Base-by-base conservation (phyloP, 768 basidiomycete genomes). In the Baorangia bicolor region DNA sequence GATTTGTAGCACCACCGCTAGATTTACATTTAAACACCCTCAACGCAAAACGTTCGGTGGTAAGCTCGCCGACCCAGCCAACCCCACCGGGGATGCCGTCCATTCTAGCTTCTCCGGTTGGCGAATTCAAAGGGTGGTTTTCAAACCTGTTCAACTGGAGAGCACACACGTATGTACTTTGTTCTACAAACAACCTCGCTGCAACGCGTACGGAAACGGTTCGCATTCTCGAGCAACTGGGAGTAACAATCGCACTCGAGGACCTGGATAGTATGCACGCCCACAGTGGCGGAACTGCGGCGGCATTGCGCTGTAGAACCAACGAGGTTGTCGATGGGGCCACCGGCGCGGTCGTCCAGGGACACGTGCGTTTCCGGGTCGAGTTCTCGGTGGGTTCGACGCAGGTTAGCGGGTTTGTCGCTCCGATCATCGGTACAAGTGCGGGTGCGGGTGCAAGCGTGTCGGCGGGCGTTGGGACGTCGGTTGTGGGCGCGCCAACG, bases 141-240 rank as follows among this genome's bases (percentile, higher is more conserved):
- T 91, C 92, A 20, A 96, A 90, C 62, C 77, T 98, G 30, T 98
- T 98, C 78, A 90, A 86, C 71, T 97, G 93, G 90, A 94, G 90
- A 67, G 77, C 80, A 31, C 82, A 84, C 51, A 73, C 78, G 23
- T 78, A 73, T 65, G 69, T 73, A 56, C 70, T 84, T 28, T 87
- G 85, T 67, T 90, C 88, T 5, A 60, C 72, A 16, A 78, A 83
- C 53, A 80, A 82, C 55, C 63, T 85, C 40, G 71, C 72, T 16
- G 77, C 79, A 34, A 94, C 93, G 6, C 82, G 90, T 12, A 69
- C 78, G 33, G 85, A 88, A 60, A 79, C 84, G 47, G 75, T 79
- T 16, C 77, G 85, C 5, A 74, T 94, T 43, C 81, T 91, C 48
- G 81, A 86, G 54, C 74, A 74, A 35, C 72, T 90, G 23, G 90